These are phyloP conservation scores for Colletotrichum sp. DNA, from an alignment of 2,329 filamentous ascomycete genomes.

Conservation along the genomic window DNA sequence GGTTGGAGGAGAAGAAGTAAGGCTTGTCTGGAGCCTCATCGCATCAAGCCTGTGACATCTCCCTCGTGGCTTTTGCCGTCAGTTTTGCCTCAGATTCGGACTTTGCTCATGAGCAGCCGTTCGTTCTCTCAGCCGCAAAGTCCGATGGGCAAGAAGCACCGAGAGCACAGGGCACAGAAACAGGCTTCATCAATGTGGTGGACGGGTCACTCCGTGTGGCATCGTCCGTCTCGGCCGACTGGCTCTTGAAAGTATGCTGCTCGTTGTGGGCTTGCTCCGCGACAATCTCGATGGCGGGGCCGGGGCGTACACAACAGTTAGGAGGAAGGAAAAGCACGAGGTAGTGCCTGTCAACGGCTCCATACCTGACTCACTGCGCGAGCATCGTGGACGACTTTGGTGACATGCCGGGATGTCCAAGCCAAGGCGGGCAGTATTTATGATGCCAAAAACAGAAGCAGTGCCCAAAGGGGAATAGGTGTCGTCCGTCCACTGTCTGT, in stretches of 20 bases:
- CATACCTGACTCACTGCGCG: background rate
- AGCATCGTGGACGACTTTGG: background rate
- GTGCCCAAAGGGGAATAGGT: background rate
- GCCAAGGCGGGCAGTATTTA: background rate
- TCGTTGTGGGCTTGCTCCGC: background rate
- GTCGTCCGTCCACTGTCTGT: background rate
- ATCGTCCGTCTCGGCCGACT: background rate
- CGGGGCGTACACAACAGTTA: background rate
- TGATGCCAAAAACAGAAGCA: slow-evolving; percentile 4
- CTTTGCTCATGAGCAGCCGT: background rate
- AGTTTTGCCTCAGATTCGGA: background rate
- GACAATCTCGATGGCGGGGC: background rate
- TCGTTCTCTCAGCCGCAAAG: background rate
- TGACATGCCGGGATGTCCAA: background rate
- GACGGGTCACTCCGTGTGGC: background rate
- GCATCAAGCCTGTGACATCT: background rate
- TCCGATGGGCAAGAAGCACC: background rate
- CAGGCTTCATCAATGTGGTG: background rate
- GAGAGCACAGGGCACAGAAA: background rate
- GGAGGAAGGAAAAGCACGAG: background rate
- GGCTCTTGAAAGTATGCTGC: background rate
- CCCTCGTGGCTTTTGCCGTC: background rate
- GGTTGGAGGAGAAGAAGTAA: background rate
- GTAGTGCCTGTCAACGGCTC: background rate
- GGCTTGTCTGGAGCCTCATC: background rate